phyloP scores from a whole-genome alignment of 495 filamentous ascomycete species.

The Xylaria sp. region DNA sequence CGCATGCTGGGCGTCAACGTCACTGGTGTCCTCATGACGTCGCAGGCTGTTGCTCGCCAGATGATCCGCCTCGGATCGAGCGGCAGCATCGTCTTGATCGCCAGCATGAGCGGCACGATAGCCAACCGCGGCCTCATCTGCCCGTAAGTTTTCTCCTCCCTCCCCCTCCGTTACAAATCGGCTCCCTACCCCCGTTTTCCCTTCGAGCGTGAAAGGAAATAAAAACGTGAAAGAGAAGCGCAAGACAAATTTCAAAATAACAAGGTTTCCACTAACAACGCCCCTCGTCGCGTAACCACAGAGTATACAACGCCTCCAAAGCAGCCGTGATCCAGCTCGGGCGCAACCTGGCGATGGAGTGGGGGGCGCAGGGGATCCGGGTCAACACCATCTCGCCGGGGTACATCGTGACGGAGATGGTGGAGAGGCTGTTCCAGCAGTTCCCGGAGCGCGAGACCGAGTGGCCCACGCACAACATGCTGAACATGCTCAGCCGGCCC shows the following conservation, averaged over 20 bases:
- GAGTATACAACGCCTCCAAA: slow-evolving; percentile 92
- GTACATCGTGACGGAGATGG: slow-evolving; percentile 95
- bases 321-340: slow-evolving; percentile 84
- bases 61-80: slow-evolving; percentile 67
- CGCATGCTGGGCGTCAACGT: slow-evolving; percentile 77
- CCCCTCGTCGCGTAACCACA: too few species aligned
- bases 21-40: slow-evolving; percentile 78
- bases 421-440: slow-evolving; percentile 75
- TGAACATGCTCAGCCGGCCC: slow-evolving; percentile 77
- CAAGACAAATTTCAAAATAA: too few species aligned
- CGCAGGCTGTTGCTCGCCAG: slow-evolving; percentile 76
- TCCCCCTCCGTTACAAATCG: background rate
- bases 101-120: slow-evolving; percentile 80
- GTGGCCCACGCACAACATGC: slow-evolving; percentile 91
- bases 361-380: slow-evolving; percentile 86
- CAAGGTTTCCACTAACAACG: too few species aligned
- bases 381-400: slow-evolving; percentile 96
- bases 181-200: background rate
- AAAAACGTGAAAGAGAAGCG: background rate
- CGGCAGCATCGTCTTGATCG: slow-evolving; percentile 77
- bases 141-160: slow-evolving; percentile 44
- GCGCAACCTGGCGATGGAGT: slow-evolving; percentile 85
- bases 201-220: background rate
- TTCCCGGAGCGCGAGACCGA: slow-evolving; percentile 76
- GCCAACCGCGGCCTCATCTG: slow-evolving; percentile 68